Evolutionary conservation across 2,329 filamentous ascomycete genomes (phyloP).

Genomic region (Calonectria crousiana): DNA sequence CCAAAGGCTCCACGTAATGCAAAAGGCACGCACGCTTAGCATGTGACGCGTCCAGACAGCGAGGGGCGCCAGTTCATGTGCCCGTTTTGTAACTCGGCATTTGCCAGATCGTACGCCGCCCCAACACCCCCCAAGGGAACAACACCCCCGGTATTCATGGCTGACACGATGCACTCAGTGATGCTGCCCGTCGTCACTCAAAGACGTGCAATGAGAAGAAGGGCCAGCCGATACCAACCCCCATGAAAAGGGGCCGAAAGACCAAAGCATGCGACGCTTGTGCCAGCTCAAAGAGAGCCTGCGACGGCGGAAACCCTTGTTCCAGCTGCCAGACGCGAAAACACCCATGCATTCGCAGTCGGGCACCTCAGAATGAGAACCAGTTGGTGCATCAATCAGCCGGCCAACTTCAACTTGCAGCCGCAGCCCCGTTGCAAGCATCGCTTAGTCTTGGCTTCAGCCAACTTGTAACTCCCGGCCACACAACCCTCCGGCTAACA

Average conservation of each 20-base stretch:
- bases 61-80: conserved; percentile 2
- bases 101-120: conserved; percentile 16
- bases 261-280: not conserved
- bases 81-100: conserved; percentile 11
- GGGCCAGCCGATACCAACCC: not conserved
- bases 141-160: not conserved
- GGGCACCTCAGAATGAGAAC: not conserved
- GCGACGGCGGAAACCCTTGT: not conserved
- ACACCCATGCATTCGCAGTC: not conserved
- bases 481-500: not conserved
- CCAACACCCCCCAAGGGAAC: too few relatives aligned
- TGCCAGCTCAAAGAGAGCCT: not conserved
- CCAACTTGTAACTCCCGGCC: not conserved
- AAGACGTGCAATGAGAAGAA: conserved; percentile 9
- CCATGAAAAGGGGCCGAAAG: conserved; percentile 11
- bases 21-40: not conserved
- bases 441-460: not conserved
- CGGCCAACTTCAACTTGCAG: not conserved
- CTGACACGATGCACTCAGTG: not conserved
- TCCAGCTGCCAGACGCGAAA: not conserved
- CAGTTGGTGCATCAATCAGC: not conserved
- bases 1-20: not conserved
- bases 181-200: conserved; percentile 18
- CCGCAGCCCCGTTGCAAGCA: not conserved
- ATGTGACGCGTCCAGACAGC: not conserved